phyloP scores from a whole-genome alignment of 345 rosid species.

The Lumnitzera littorea region DNA sequence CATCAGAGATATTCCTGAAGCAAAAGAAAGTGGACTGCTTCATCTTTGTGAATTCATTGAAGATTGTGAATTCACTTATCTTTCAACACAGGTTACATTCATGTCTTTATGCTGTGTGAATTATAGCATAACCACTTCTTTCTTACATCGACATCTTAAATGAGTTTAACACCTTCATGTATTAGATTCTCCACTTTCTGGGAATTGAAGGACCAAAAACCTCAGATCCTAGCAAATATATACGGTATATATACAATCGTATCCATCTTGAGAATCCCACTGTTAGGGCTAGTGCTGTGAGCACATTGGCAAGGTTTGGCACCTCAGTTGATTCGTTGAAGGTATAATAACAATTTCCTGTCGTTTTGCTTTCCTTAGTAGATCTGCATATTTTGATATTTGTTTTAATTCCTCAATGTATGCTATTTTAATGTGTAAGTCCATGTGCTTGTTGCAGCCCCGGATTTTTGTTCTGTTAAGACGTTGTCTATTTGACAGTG shows the following conservation, averaged over 20 bases:
- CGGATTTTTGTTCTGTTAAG: constrained; percentile 75
- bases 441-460: constrained; percentile 45
- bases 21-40: constrained; percentile 93
- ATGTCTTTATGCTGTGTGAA: neutral
- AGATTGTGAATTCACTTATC: constrained; percentile 99
- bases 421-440: constrained; percentile 2
- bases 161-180: constrained; percentile 7
- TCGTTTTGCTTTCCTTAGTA: neutral
- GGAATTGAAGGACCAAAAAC: constrained; percentile 96
- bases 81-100: constrained; percentile 76
- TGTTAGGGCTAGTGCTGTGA: constrained; percentile 94
- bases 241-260: constrained; percentile 92
- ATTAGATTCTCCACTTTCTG: constrained; percentile 92
- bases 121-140: neutral
- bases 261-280: constrained; percentile 99
- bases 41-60: constrained; percentile 98
- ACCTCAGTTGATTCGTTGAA: constrained; percentile 83
- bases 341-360: constrained; percentile 29
- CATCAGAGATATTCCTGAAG: constrained; percentile 97
- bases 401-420: neutral
- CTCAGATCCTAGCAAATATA: constrained; percentile 90
- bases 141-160: neutral
- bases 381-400: no score
- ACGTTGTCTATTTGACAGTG: constrained; percentile 88
- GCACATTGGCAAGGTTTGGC: constrained; percentile 94